Percentiles rank a stretch among this genome's conserved stretches.
These are phyloP conservation scores for Sanguinoderma infundibulare DNA, from an alignment of 1,284 basidiomycete genomes.

Conservation along the genomic window DNA sequence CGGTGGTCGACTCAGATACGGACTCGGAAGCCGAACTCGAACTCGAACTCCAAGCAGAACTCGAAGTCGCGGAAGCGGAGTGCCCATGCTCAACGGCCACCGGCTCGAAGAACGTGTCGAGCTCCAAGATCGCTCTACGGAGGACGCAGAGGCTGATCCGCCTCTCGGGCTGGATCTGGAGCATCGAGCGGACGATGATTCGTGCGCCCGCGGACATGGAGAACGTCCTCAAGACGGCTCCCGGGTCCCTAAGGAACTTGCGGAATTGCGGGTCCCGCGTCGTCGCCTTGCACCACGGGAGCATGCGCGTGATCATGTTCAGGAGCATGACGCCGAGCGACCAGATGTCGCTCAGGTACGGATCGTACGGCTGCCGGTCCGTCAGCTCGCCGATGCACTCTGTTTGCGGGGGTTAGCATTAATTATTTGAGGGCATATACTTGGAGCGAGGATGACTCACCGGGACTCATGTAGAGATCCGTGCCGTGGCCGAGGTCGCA, in stretches of 20 bases:
- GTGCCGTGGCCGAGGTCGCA: slow-evolving; percentile 51
- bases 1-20: not conserved
- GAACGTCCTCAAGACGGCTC: slow-evolving; percentile 71
- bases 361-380: slow-evolving; percentile 54
- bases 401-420: slow-evolving; percentile 6
- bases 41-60: not conserved
- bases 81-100: not conserved
- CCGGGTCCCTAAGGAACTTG: slow-evolving; percentile 44
- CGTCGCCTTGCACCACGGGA: slow-evolving; percentile 85
- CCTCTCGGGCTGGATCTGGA: slow-evolving; percentile 51
- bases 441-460: slow-evolving; percentile 32
- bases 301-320: slow-evolving; percentile 85
- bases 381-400: slow-evolving; percentile 29
- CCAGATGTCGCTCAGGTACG: slow-evolving; percentile 87
- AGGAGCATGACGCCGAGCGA: slow-evolving; percentile 54
- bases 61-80: not conserved
- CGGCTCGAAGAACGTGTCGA: slow-evolving; percentile 19
- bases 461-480: slow-evolving; percentile 67
- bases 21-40: not conserved
- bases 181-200: slow-evolving; percentile 59
- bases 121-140: slow-evolving; percentile 33
- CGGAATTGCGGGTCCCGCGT: slow-evolving; percentile 73
- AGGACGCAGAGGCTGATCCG: slow-evolving; percentile 68
- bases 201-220: slow-evolving; percentile 71
- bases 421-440: not conserved